Conservation (phyloP, 768 basidiomycete genomes). For the Amylocystis lapponica region DNA sequence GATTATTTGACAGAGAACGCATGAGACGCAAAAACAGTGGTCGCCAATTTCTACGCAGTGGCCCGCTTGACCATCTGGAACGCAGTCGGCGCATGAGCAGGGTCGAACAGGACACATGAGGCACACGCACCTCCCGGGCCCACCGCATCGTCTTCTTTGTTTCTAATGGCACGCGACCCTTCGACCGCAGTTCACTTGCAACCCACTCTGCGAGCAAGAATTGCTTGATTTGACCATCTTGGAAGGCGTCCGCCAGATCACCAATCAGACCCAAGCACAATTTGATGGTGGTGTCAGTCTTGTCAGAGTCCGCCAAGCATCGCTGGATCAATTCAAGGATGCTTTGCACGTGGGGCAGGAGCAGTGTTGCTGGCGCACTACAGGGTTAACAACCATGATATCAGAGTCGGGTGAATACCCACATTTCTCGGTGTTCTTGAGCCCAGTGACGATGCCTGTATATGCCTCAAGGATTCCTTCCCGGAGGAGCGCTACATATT, state of each 20-base stretch:
- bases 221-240: conserved; percentile 75
- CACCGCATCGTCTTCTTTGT: conserved; percentile 88
- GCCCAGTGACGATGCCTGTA: conserved; percentile 86
- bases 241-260: conserved; percentile 88
- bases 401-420: background rate
- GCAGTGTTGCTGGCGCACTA: conserved; percentile 39
- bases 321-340: conserved; percentile 82
- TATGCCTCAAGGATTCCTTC: conserved; percentile 98
- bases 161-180: conserved; percentile 66
- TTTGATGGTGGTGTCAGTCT: conserved; percentile 70
- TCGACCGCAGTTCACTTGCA: conserved; percentile 64
- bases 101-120: background rate
- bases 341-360: conserved; percentile 63
- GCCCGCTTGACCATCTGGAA: conserved; percentile 73
- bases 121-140: conserved; percentile 75
- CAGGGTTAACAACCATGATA: conserved; percentile 2
- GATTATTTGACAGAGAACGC: conserved; percentile 15
- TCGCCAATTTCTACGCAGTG: conserved; percentile 45
- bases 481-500: conserved; percentile 84
- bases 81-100: background rate
- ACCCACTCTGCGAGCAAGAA: conserved; percentile 77
- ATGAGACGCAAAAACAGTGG: conserved; percentile 9
- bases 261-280: conserved; percentile 83
- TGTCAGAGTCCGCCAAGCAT: conserved; percentile 75
- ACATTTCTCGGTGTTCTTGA: conserved; percentile 84